Percentiles rank a stretch among this genome's conserved stretches.
Conservation (phyloP, 805 yeast species). For the Candida incommunis region DNA sequence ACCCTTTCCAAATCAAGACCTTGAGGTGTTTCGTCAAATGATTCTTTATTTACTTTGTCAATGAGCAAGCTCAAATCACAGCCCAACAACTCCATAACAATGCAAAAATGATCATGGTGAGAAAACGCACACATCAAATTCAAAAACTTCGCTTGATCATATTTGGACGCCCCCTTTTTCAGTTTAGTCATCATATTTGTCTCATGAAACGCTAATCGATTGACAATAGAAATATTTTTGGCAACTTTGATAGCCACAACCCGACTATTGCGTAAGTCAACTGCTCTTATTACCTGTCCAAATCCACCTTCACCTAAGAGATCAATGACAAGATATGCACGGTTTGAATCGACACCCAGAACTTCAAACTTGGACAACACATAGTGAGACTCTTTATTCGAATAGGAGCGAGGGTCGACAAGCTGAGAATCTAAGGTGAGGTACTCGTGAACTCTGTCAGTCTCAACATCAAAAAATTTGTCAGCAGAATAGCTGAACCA, state of each 20-base stretch:
- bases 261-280: not conserved
- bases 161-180: not conserved
- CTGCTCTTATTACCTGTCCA: not conserved
- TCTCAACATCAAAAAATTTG: not conserved
- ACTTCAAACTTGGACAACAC: not conserved
- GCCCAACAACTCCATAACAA: not conserved
- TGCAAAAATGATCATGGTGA: not conserved
- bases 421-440: not conserved
- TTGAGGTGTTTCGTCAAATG: not conserved
- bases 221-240: not conserved
- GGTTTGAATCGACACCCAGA: not conserved
- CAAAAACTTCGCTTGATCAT: not conserved
- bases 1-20: not conserved
- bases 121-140: not conserved
- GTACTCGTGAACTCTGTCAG: not conserved
- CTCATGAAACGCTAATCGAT: not conserved
- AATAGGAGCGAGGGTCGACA: not conserved
- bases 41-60: not conserved
- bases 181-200: not conserved
- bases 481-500: slow-evolving; percentile 1
- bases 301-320: not conserved
- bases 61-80: not conserved
- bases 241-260: not conserved
- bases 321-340: not conserved
- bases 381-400: not conserved